These are phyloP conservation scores for Sporothrix brunneoviolacea DNA, from an alignment of 2,329 filamentous ascomycete species.

Conservation along the genomic window DNA sequence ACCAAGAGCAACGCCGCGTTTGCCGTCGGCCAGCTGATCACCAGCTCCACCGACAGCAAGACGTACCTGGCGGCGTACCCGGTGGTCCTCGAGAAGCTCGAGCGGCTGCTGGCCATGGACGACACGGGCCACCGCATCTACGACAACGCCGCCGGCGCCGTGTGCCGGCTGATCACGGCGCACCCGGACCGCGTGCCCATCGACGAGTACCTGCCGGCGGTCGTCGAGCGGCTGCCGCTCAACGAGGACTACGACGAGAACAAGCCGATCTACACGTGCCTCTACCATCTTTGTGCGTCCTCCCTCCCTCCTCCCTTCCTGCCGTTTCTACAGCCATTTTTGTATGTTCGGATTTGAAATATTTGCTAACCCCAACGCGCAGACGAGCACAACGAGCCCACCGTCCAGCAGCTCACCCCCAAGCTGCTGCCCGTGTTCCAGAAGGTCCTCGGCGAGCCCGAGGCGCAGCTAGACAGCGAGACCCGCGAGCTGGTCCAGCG, in stretches of 20 bases:
- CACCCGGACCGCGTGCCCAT: slow-evolving; percentile 79
- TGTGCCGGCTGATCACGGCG: slow-evolving; percentile 85
- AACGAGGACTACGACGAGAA: slow-evolving; percentile 97
- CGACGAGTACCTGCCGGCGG: slow-evolving; percentile 69
- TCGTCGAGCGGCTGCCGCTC: slow-evolving; percentile 74
- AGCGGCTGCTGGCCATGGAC: slow-evolving; percentile 71
- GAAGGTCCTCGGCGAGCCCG: slow-evolving; percentile 62
- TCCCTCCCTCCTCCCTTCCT: too few relatives aligned
- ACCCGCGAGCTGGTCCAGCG: slow-evolving; percentile 60
- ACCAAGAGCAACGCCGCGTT: slow-evolving; percentile 95
- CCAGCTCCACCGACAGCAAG: slow-evolving; percentile 68
- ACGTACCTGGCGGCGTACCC: slow-evolving; percentile 70
- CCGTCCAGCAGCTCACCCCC: slow-evolving; percentile 62
- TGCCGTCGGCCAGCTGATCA: slow-evolving; percentile 76
- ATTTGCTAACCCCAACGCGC: too few relatives aligned
- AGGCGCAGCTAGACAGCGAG: slow-evolving; percentile 69
- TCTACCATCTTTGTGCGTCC: slow-evolving; percentile 83
- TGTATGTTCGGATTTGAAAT: too few relatives aligned
- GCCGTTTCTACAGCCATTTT: too few relatives aligned
- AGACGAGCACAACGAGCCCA: slow-evolving; percentile 62
- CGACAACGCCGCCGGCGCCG: slow-evolving; percentile 88
- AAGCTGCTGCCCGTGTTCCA: slow-evolving; percentile 65
- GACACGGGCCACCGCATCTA: slow-evolving; percentile 64
- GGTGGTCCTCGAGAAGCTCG: slow-evolving; percentile 75
- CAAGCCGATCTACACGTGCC: slow-evolving; percentile 83